Base-by-base conservation (phyloP, 2,329 filamentous ascomycete species). In the Cercospora sesami region DNA sequence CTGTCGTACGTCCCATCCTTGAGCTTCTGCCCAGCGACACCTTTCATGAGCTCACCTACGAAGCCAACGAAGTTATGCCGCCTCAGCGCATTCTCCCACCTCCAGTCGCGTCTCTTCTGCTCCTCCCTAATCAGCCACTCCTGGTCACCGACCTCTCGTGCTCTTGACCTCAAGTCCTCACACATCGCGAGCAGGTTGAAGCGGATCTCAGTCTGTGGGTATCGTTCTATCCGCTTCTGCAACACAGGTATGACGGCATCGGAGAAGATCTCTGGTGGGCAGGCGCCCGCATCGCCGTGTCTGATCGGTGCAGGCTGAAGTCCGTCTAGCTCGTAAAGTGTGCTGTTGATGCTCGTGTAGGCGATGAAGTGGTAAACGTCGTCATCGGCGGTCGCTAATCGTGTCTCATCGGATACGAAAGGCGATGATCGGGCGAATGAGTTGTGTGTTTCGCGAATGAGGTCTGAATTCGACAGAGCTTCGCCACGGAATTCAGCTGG, bases 291-390 rank as follows among this genome's bases (percentile, higher is more conserved):
- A 3, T 86, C 72, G 30, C 94, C 95, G 81, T 99, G 95, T 60
- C 88, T 89, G 74, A 99, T 97, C 65, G 95, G 95, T 66, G 92
- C 91, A 4, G 93, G 93, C 81, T 98, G 94, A 71, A 99, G 84
- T 18, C 95, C 95, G 80, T 99, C 95, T 63, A 99, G 86, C 82
- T 99, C 95, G 84, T 97, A 99, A 64, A 99, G 86, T 4, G 83
- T 88, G 72, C 90, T 90, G 77, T 90, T 87, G 73, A 97, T 86
- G 64, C 90, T 87, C 8, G 93, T 94, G 81, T 99, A 99, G 33
- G 94, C 95, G 75, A 99, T 93, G 80, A 99, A 99, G 83, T 99
- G 95, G 82, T 96, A 99, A 30, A 94, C 92, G 77, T 98, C 95
- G 75, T 96, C 93, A 65, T 92, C 85, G 69, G 89, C 89, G n/a